Base-by-base conservation (phyloP, 208 protist species). In the Acanthamoeba triangularis region DNA sequence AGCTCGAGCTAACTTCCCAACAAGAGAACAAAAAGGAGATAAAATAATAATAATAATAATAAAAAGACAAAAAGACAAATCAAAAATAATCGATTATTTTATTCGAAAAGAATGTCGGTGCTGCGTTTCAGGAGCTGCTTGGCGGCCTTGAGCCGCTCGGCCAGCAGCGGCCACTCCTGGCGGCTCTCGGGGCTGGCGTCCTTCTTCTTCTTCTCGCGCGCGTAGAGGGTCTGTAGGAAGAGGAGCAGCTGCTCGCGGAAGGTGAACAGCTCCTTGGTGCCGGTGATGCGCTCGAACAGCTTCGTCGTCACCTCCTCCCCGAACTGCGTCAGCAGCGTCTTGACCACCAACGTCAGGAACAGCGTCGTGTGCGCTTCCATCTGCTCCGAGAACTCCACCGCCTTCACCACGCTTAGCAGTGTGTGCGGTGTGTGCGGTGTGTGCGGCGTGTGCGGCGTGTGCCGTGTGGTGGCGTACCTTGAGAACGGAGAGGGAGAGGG, bases 401-500 rank as follows among this genome's bases (percentile, higher is more conserved):
- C 47, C 78, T 63, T 59, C 52, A 59, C 13, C 52, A 23, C 16
- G 16, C 16, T 59, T 23, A 59, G 52, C 18, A n/a, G n/a, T n/a
- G 72, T 47, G 72, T 18, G 30, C 20, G 72, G 20, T 20, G 18
- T 28, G 47, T 90, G 41, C 47, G 41, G 80, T 41, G 20, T 16
- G 47, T 41, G 80, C 67, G 80, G 44, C 33, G 33, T 37, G 44
- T 47, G 2, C 44, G 44, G 25, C 25, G 35, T 41, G 76, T 7
- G 25, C 33, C n/a, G n/a, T n/a, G n/a, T n/a, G 56, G 30, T 13
- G 1, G 52, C 14, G n/a, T 35, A 74, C 85, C 85, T 92, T 92
- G 59, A 92, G 61, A 20, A 92, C 61, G 59, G 56, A 74, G 85
- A 92, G 85, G 23, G 85, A 92, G 37, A 92, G 85, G n/a, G 85